phyloP scores from a whole-genome alignment of 306 rosid species.

The Nissolia schottii region DNA sequence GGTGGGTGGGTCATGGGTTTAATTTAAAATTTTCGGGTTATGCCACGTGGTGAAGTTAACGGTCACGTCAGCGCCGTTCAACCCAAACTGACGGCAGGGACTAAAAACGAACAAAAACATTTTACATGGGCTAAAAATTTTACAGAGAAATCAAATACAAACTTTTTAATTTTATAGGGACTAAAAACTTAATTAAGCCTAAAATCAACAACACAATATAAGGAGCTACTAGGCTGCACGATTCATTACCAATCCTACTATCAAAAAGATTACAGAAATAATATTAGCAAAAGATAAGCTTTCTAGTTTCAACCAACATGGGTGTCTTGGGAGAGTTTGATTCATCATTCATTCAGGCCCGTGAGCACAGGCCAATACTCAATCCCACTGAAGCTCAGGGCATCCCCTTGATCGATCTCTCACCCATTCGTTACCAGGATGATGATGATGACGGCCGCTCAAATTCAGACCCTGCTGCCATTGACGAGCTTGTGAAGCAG shows the following conservation, averaged over 20 bases:
- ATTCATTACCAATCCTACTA: background rate
- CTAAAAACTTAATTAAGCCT: too few species aligned
- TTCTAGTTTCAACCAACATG: background rate
- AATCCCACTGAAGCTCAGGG: constrained; percentile 16
- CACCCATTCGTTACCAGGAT: background rate
- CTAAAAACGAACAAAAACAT: too few species aligned
- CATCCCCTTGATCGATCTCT: constrained; percentile 34
- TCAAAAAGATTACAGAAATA: too few species aligned
- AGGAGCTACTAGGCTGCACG: background rate
- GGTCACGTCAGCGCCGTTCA: too few species aligned
- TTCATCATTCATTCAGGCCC: constrained; percentile 38
- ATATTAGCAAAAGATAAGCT: background rate
- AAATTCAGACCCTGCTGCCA: too few species aligned
- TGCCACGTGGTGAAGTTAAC: too few species aligned
- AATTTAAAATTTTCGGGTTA: too few species aligned
- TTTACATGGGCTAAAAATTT: too few species aligned
- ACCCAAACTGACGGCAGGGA: too few species aligned
- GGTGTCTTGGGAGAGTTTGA: constrained; percentile 39
- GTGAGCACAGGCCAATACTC: constrained; percentile 45
- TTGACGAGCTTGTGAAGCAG: constrained; percentile 23
- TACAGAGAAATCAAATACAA: too few species aligned
- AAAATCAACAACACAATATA: background rate
- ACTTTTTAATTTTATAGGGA: background rate
- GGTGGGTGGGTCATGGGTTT: too few species aligned
- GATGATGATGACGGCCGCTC: background rate